Evolutionary conservation across 1,284 basidiomycete genomes (phyloP), one percentile per base, ranked within the genome.

Genomic region (Porodaedalea pini): DNA sequence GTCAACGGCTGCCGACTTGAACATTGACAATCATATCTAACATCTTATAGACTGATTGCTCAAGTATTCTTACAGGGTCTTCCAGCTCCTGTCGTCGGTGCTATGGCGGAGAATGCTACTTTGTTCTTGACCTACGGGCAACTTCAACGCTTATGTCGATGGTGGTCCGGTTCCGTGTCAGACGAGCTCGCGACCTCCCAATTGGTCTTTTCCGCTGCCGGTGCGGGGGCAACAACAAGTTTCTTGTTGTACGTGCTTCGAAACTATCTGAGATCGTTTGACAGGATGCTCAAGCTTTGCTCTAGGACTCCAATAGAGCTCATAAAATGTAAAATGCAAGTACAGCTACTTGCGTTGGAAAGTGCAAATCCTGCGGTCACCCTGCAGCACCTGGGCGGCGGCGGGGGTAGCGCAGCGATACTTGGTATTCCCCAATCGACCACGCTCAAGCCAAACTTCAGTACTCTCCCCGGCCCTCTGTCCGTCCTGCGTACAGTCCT

Each of bases 301-400:
- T 37, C 36, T 4, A 90, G 88, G 51, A 95, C 92, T 1, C 94
- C 92, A 1, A 88, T 95, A 62, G 93, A 96, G 71, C 85, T 94
- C 57, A 83, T 96, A 65, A 96, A 96, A 75, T 95, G 92, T 72
- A 89, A 92, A 68, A 94, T 95, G 92, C 96, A 96, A 75, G 92
- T 95, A 2, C 92, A 95, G 71, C 90, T 93, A 82, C 79, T 92
- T 39, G 40, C 51, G 1, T 13, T 68, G 54, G 55, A 65, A 49
- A 36, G 68, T 61, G 50, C 64, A 47, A 62, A 62, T 57, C 54
- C 68, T 56, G 51, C 60, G 25, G 57, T 61, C 40, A 62, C 61
- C 53, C 63, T 67, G 31, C 64, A 58, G 55, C 54, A 62, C 54
- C 58, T 64, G 64, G 48, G 56, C 52, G 48, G 55, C 55, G 54